phyloP scores from a whole-genome alignment of 495 filamentous ascomycete species.

The Penicillium tannophilum region DNA sequence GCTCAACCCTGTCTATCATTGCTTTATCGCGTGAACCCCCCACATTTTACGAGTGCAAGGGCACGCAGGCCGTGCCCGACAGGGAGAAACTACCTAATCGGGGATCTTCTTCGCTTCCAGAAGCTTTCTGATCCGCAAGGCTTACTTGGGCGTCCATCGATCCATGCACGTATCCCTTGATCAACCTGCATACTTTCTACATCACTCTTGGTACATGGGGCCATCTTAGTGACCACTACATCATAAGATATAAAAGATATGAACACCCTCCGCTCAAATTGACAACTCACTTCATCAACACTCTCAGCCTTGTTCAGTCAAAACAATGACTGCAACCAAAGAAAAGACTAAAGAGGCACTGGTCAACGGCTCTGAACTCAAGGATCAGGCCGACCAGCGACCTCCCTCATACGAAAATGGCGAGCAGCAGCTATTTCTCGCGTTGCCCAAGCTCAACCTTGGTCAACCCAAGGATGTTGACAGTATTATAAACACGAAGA shows the following conservation, averaged over 20 bases:
- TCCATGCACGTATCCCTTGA: neutral
- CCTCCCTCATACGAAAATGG: constrained; percentile 25
- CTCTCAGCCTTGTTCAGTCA: neutral
- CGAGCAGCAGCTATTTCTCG: constrained; percentile 8
- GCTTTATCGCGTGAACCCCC: neutral
- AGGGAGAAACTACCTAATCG: neutral
- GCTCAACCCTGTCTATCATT: neutral
- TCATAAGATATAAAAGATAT: neutral
- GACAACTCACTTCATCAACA: neutral
- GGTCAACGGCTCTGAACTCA: neutral
- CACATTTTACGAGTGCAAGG: neutral
- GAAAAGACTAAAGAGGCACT: neutral
- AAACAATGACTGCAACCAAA: neutral
- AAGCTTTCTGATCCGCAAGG: neutral
- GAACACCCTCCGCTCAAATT: neutral
- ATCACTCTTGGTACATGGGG: neutral
- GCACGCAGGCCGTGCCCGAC: neutral
- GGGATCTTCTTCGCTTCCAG: neutral
- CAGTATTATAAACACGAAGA: neutral
- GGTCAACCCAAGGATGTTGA: neutral
- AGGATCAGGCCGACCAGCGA: constrained; percentile 7
- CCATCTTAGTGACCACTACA: neutral
- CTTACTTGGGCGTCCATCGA: neutral
- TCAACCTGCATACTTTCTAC: neutral
- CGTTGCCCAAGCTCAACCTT: constrained; percentile 23